Conservation (phyloP, 2,329 filamentous ascomycete genomes). For the Xylariomycetidae sp. region DNA sequence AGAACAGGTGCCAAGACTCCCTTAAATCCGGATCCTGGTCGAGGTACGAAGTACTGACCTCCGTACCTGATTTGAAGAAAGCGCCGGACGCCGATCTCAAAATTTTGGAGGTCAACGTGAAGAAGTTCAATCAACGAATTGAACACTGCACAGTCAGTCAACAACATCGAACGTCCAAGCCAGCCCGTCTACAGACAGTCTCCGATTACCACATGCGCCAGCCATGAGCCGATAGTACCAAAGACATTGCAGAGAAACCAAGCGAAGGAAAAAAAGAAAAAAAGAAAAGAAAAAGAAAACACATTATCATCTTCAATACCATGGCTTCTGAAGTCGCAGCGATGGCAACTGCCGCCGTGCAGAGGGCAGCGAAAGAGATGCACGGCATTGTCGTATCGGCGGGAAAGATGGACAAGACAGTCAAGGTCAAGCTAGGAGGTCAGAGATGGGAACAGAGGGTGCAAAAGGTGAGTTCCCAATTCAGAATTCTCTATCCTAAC, state of each 20-base stretch:
- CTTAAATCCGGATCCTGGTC: too few relatives aligned
- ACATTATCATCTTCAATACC: neutral
- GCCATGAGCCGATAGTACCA: too few relatives aligned
- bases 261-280: slow-evolving; percentile 1
- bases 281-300: slow-evolving; percentile 1
- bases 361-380: slow-evolving; percentile 45
- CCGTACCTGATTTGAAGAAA: too few relatives aligned
- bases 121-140: too few relatives aligned
- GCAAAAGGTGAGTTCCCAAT: slow-evolving; percentile 55
- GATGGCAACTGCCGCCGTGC: slow-evolving; percentile 27
- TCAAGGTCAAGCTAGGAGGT: slow-evolving; percentile 69
- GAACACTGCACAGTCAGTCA: neutral
- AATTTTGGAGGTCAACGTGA: too few relatives aligned
- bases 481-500: neutral
- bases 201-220: too few relatives aligned
- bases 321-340: slow-evolving; percentile 13
- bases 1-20: too few relatives aligned
- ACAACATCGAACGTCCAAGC: neutral
- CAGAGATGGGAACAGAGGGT: slow-evolving; percentile 69
- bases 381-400: slow-evolving; percentile 72
- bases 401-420: slow-evolving; percentile 72
- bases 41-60: too few relatives aligned
- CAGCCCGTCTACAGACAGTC: neutral
- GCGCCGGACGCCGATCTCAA: too few relatives aligned
- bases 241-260: neutral